Evolutionary conservation across 1,284 basidiomycete genomes (phyloP).

Genomic region (Hymenochaete sp.): DNA sequence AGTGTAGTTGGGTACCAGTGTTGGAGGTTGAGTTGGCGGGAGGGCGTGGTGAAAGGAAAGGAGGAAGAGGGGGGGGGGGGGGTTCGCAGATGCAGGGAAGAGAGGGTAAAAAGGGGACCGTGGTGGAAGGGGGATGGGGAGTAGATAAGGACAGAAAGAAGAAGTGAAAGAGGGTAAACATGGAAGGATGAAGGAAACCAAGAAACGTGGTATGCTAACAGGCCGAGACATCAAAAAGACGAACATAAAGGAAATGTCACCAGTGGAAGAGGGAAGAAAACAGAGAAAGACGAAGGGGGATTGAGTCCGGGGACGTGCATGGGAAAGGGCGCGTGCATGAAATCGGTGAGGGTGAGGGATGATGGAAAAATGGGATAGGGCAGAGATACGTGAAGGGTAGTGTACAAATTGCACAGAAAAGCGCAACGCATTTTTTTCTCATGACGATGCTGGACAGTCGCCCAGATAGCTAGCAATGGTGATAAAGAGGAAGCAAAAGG

Average conservation of each 20-base stretch:
- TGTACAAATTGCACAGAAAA: not conserved
- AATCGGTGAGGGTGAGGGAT: not conserved
- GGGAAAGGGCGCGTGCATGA: not conserved
- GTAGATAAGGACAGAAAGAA: not conserved
- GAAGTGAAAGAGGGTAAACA: not conserved
- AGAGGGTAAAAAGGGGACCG: not conserved
- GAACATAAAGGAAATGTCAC: not conserved
- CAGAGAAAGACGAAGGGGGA: not conserved
- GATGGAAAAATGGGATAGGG: not conserved
- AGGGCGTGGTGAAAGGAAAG: not conserved
- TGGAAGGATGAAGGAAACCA: not conserved
- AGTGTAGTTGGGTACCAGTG: too few relatives aligned
- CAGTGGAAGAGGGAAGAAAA: not conserved
- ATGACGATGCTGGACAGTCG: not conserved
- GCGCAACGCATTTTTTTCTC: not conserved
- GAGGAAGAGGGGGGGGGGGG: not conserved
- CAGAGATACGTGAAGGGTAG: not conserved
- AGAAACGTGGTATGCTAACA: not conserved
- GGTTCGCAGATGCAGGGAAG: not conserved
- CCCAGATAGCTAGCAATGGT: not conserved
- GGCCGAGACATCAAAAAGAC: not conserved
- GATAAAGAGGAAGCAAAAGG: not conserved
- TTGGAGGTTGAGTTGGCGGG: too few relatives aligned
- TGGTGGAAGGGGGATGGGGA: not conserved
- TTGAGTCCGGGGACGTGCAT: not conserved